Base-by-base conservation (phyloP, 2,329 filamentous ascomycete genomes). In the Alternaria hordeiaustralica region DNA sequence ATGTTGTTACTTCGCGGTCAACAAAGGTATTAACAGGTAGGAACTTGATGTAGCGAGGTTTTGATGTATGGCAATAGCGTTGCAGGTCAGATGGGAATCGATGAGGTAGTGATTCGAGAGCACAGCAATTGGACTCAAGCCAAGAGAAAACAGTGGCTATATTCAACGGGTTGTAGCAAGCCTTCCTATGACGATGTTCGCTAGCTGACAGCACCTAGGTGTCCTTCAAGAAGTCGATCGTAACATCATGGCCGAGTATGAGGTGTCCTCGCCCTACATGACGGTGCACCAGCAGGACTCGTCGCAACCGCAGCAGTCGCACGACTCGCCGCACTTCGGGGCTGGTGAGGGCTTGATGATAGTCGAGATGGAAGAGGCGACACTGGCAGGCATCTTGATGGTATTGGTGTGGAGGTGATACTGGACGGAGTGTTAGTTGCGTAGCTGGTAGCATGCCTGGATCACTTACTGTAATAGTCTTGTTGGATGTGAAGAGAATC, bases 301-400 rank as follows among this genome's bases (percentile, higher is more conserved):
- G 15, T 75, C 76, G 64, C 76, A 79, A 54, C 78, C 78, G 65
- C 78, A 80, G 75, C 78, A 80, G 20, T 78, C 78, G 68, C 78
- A 80, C 26, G 60, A 63, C 51, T 80, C 78, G 44, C 78, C 78
- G 63, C 78, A 80, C 55, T 62, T 62, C 33, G 71, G 67, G 59
- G 77, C 71, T 20, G 77, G 77, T 61, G 75, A 72, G 43, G 77
- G 76, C 74, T 78, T 80, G 70, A 79, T 61, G 72, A 80, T 79
- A 63, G 76, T 78, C 33, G 72, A 68, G 66, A 80, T 68, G 44
- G 74, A 76, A 15, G 75, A 79, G 46, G 76, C 71, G 62, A 75
- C 69, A 68, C 67, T 72, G 64, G 69, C 71, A 69, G 76, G 76
- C 77, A 79, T 79, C 28, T 54, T 76, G 69, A 60, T 30, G 53